phyloP scores from a whole-genome alignment of 2,329 filamentous ascomycete species.

The Colletotrichum horii region DNA sequence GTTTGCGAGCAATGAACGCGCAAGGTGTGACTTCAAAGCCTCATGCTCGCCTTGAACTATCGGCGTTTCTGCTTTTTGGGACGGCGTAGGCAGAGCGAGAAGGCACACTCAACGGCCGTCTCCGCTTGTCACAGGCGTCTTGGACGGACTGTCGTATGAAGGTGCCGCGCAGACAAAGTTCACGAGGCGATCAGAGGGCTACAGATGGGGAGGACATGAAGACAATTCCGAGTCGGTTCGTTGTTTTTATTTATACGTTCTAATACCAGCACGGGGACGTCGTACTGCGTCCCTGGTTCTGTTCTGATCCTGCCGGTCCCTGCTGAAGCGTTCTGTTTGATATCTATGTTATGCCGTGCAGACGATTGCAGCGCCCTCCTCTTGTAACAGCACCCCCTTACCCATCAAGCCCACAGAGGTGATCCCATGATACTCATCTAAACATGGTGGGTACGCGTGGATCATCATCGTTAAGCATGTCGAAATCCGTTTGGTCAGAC shows the following conservation, averaged over 20 bases:
- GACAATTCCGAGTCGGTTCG: background rate
- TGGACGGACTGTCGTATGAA: background rate
- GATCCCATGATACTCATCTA: background rate
- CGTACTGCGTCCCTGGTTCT: slow-evolving; percentile 21
- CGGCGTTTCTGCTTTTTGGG: background rate
- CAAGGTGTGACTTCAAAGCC: background rate
- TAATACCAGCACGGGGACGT: slow-evolving; percentile 23
- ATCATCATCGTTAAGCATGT: background rate
- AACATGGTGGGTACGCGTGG: background rate
- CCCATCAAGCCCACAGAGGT: background rate
- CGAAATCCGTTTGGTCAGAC: background rate
- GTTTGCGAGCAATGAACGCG: background rate
- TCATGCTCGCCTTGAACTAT: background rate
- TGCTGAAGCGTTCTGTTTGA: background rate
- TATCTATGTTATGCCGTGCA: background rate
- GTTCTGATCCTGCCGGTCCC: background rate
- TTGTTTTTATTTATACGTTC: slow-evolving; percentile 16
- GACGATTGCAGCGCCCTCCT: background rate
- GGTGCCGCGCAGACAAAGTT: background rate
- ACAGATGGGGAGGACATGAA: background rate
- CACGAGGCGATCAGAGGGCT: background rate
- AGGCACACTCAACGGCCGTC: background rate
- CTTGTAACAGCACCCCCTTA: background rate
- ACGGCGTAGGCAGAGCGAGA: background rate
- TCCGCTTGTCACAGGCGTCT: background rate